phyloP scores from a whole-genome alignment of 192 early-diverging fungal species.

The Coemansia erecta region DNA sequence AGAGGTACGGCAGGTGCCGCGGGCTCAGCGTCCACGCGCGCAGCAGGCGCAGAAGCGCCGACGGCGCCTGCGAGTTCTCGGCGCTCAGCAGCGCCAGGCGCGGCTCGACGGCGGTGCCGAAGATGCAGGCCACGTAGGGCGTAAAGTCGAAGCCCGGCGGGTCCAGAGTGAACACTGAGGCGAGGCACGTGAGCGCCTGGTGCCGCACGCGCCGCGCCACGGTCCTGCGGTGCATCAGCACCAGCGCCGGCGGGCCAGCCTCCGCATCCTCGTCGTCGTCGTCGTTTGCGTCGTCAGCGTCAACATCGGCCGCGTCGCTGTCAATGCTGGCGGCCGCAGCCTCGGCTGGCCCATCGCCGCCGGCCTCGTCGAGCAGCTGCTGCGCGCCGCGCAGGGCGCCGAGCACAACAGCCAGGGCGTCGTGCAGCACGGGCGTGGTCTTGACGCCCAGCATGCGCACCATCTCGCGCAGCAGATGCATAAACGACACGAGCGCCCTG shows the following conservation, averaged over 20 bases:
- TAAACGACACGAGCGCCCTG: conserved; percentile 73
- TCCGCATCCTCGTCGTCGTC: conserved; percentile 6
- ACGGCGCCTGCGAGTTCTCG: conserved; percentile 90
- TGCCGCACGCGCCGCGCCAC: conserved; percentile 57
- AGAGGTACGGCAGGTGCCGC: conserved; percentile 66
- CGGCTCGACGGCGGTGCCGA: conserved; percentile 62
- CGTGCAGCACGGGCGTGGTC: conserved; percentile 68
- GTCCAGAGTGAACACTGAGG: conserved; percentile 64
- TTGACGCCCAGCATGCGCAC: conserved; percentile 78
- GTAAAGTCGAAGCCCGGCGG: conserved; percentile 71
- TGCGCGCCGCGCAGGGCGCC: conserved; percentile 72
- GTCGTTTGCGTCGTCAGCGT: conserved; percentile 5
- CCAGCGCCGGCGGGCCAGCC: not conserved
- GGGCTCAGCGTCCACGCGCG: conserved; percentile 69
- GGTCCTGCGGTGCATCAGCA: conserved; percentile 11
- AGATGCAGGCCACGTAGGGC: conserved; percentile 77
- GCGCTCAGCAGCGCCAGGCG: conserved; percentile 66
- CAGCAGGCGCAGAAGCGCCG: conserved; percentile 75
- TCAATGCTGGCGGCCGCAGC: conserved; percentile 8
- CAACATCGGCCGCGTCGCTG: conserved; percentile 12
- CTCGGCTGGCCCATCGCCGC: conserved; percentile 14
- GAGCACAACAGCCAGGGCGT: conserved; percentile 71
- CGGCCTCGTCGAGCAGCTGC: conserved; percentile 48
- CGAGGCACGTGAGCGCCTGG: conserved; percentile 70
- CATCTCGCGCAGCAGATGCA: conserved; percentile 75